Conservation (phyloP, 768 basidiomycete genomes). For the Lactifluus echinatus region DNA sequence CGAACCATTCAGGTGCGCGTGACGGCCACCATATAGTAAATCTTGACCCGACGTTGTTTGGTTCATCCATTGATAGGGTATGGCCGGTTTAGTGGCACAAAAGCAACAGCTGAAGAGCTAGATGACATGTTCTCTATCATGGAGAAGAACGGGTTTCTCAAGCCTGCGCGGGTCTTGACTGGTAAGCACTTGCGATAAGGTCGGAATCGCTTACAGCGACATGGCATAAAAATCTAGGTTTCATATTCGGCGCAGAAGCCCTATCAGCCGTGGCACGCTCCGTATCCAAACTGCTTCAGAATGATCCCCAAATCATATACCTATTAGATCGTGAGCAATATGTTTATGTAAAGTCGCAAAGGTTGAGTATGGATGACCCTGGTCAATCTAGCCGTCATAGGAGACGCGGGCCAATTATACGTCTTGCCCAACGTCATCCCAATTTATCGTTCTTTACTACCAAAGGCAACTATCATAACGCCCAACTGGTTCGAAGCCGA, state of each 20-base stretch:
- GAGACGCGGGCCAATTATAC: constrained; percentile 84
- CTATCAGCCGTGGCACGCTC: constrained; percentile 57
- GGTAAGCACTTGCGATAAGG: constrained; percentile 34
- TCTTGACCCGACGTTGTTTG: background rate
- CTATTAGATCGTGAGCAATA: constrained; percentile 76
- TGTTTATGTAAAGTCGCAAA: background rate
- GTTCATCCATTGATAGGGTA: constrained; percentile 52
- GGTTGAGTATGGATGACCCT: background rate
- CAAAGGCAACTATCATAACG: constrained; percentile 87
- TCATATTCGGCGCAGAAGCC: constrained; percentile 78
- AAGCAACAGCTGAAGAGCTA: constrained; percentile 72
- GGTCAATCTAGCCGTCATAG: constrained; percentile 72
- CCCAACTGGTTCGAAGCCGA: constrained; percentile 99
- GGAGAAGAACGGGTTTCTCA: constrained; percentile 66
- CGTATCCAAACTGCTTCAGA: constrained; percentile 48
- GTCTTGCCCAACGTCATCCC: constrained; percentile 83
- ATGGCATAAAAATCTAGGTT: constrained; percentile 43
- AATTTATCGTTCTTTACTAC: constrained; percentile 70
- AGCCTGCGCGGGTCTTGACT: constrained; percentile 68
- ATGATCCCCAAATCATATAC: constrained; percentile 62
- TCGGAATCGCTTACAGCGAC: background rate
- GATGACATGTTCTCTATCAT: constrained; percentile 62
- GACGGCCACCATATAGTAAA: background rate
- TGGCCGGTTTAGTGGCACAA: constrained; percentile 70
- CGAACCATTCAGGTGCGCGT: constrained; percentile 78